Conservation (phyloP, 306 rosid genomes). For the Betula pendula region DNA sequence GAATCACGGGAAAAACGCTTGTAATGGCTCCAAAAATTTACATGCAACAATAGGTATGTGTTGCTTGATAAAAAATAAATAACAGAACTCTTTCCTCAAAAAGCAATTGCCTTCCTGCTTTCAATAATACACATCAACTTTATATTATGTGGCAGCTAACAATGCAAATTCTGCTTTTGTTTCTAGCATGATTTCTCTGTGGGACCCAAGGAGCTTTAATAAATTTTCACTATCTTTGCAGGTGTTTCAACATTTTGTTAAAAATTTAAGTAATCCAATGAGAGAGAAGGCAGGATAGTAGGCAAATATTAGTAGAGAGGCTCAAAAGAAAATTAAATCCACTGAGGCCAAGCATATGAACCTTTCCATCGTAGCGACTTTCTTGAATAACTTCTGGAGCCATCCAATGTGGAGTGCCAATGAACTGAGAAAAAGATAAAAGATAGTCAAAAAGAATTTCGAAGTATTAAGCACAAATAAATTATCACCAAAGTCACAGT, state of each 20-base stretch:
- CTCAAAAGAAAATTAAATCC: conserved; percentile 26
- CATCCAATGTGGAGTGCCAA: conserved; percentile 99
- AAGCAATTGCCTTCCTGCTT: conserved; percentile 1
- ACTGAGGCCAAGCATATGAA: conserved; percentile 27
- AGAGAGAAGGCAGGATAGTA: conserved; percentile 15
- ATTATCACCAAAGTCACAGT: conserved; percentile 23
- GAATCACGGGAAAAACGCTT: not conserved
- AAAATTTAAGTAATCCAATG: not conserved
- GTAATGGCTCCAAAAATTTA: not conserved
- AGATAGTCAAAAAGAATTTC: conserved; percentile 28
- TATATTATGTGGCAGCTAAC: not conserved
- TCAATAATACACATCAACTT: conserved; percentile 8
- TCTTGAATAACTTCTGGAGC: conserved; percentile 99
- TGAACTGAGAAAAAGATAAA: conserved; percentile 65
- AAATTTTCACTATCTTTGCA: not conserved
- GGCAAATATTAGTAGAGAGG: conserved; percentile 21
- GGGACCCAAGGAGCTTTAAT: not conserved
- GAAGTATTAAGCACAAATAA: conserved; percentile 16
- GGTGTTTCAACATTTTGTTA: not conserved
- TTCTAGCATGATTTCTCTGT: no score
- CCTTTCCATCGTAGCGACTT: conserved; percentile 99
- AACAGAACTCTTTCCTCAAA: conserved; percentile 1
- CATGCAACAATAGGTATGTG: not conserved
- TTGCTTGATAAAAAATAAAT: no score
- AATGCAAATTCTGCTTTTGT: not conserved